Base-by-base conservation (phyloP, 169 alveolate genomes). In the Plasmodium inui region DNA sequence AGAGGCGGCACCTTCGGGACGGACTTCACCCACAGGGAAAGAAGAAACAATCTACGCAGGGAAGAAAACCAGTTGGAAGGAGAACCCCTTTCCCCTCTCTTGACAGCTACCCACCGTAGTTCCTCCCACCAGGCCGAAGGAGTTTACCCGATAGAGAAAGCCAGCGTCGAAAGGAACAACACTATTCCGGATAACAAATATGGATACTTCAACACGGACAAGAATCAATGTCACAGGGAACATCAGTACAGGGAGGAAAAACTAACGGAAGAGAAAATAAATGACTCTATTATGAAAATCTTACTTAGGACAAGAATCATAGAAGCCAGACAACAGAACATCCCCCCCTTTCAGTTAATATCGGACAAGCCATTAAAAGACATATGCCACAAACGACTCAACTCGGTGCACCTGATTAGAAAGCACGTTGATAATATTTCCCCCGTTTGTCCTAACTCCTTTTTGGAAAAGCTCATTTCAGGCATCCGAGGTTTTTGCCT, bases 301-400 rank as follows among this genome's bases (percentile, higher is more conserved):
- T 37, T 81, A 34, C 83, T 90, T 19, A 90, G 95, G 73, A 90
- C 95, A 28, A 70, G 95, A 39, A 90, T 90, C 74, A 46, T 90
- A 90, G 95, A 90, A 90, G 95, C 95, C 34, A 80, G 95, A 28
- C 81, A 70, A 81, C 95, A 90, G 57, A 90, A 90, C 32, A 90
- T 90, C 19, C 95, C 95, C 3, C 95, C 95, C 73, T 90, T 90
- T 90, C 95, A 90, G 55, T 67, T 90, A 81, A 90, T 90, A 0
- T 90, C 95, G 0, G 95, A 90, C 53, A 82, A 90, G 37, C 95
- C 95, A 12, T 81, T 90, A 90, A 90, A 90, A 57, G 95, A 90
- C 37, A 90, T 90, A 39, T 90, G 95, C 26, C 17, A 81, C 37
- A 90, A 81, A 72, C 81, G 95, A 90, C 55, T 90, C 37, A 81